Percentiles rank a stretch among this genome's conserved stretches.
phyloP scores from a whole-genome alignment of 1,139 yeast species.

The Debaryomyces psychrophilus region DNA sequence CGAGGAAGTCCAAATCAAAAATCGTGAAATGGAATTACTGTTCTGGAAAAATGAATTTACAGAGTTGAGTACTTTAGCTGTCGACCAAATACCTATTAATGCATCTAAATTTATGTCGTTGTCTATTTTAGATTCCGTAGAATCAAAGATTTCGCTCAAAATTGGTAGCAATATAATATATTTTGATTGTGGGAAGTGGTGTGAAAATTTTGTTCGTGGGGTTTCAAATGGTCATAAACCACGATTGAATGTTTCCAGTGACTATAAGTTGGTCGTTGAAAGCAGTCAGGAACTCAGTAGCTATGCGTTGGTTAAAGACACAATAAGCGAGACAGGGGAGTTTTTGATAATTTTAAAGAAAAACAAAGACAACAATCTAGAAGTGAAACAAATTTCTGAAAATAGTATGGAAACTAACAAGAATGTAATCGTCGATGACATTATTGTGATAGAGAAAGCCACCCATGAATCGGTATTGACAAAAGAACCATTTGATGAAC shows the following conservation, averaged over 20 bases:
- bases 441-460: neutral
- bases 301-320: slow-evolving; percentile 28
- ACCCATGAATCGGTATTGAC: slow-evolving; percentile 11
- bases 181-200: slow-evolving; percentile 9
- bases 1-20: slow-evolving; percentile 3
- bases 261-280: slow-evolving; percentile 8
- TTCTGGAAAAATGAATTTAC: slow-evolving; percentile 20
- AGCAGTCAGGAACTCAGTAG: slow-evolving; percentile 9
- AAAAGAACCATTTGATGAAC: slow-evolving; percentile 20
- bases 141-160: slow-evolving; percentile 6
- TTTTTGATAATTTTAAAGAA: slow-evolving; percentile 22
- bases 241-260: neutral
- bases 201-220: neutral
- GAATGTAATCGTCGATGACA: neutral
- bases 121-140: slow-evolving; percentile 6
- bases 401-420: neutral
- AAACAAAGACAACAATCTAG: slow-evolving; percentile 17
- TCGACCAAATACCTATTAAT: slow-evolving; percentile 15
- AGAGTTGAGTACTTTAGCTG: slow-evolving; percentile 18
- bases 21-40: slow-evolving; percentile 10
- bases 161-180: slow-evolving; percentile 1
- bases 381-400: slow-evolving; percentile 5
- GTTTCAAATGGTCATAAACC: slow-evolving; percentile 2
- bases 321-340: slow-evolving; percentile 29
- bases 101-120: slow-evolving; percentile 2